These are phyloP conservation scores for Jaltomata sinuosa DNA, from an alignment of 257 asterid genomes.

Conservation along the genomic window DNA sequence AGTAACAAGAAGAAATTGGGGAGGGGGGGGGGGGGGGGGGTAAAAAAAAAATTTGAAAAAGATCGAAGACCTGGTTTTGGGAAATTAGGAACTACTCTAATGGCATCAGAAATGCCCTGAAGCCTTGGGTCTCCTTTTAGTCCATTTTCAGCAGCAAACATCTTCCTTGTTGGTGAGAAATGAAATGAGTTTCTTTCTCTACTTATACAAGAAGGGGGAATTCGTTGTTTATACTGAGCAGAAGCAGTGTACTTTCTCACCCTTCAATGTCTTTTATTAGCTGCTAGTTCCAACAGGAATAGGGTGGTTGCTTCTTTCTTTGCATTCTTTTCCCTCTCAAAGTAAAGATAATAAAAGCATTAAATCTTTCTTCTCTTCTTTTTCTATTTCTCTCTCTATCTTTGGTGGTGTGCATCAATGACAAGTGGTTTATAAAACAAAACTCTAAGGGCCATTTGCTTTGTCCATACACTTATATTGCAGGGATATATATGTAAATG, in stretches of 20 bases:
- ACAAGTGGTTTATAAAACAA: neutral
- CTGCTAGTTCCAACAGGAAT: conserved; percentile 21
- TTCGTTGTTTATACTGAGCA: neutral
- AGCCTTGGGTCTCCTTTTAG: conserved; percentile 70
- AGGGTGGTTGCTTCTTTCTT: neutral
- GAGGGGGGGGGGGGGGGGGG: neutral
- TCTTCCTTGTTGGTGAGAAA: conserved; percentile 10
- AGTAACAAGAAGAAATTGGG: neutral
- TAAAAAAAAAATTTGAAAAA: too few relatives aligned
- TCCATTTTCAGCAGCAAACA: conserved; percentile 88
- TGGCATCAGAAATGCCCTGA: conserved; percentile 54
- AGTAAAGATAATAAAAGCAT: conserved; percentile 4
- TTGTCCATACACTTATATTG: too few relatives aligned
- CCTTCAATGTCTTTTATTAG: conserved; percentile 14
- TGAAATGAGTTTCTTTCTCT: neutral
- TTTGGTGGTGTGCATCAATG: neutral
- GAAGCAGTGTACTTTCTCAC: conserved; percentile 17
- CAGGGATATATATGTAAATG: too few relatives aligned
- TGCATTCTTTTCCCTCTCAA: conserved; percentile 4
- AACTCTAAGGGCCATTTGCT: neutral
- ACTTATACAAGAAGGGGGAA: neutral
- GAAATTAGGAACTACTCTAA: conserved; percentile 77
- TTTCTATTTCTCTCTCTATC: neutral
- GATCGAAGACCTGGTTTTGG: conserved; percentile 64
- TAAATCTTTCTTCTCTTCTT: conserved; percentile 12